phyloP scores from a whole-genome alignment of 352 stramenopile species.

The Globisporangium carolinianum region DNA sequence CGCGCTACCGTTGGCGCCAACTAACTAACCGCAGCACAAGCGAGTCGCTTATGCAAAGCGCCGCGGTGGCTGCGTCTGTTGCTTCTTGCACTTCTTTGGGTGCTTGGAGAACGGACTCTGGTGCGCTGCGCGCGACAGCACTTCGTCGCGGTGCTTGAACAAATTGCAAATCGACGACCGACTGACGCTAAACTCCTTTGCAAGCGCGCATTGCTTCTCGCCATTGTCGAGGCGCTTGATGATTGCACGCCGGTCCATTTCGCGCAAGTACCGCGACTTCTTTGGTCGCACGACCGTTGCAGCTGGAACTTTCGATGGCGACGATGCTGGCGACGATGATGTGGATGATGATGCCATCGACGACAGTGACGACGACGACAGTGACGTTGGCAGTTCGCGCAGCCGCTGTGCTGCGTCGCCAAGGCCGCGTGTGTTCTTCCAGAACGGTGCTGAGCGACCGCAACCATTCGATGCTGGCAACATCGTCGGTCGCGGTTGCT shows the following conservation, averaged over 20 bases:
- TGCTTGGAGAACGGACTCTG: conserved; percentile 43
- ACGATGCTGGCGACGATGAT: too few relatives aligned
- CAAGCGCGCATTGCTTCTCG: conserved; percentile 54
- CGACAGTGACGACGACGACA: too few relatives aligned
- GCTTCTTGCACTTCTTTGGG: conserved; percentile 30
- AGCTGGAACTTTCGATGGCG: not conserved
- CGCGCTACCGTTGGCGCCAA: too few relatives aligned
- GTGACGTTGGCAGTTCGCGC: too few relatives aligned
- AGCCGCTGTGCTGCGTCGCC: not conserved
- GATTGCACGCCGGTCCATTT: conserved; percentile 59
- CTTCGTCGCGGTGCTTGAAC: conserved; percentile 51
- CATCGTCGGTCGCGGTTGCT: not conserved
- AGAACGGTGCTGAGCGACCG: conserved; percentile 1
- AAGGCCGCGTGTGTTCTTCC: conserved; percentile 4
- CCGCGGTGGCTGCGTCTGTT: not conserved
- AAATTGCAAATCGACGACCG: conserved; percentile 64
- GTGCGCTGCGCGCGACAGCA: conserved; percentile 43
- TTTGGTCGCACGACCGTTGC: conserved; percentile 17
- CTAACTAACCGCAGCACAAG: too few relatives aligned
- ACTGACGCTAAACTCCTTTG: conserved; percentile 65
- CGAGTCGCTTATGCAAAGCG: not conserved
- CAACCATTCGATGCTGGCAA: too few relatives aligned
- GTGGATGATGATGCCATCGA: not conserved
- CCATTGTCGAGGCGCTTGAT: conserved; percentile 46
- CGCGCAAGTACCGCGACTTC: conserved; percentile 52